phyloP scores from a whole-genome alignment of 306 rosid genomes.

The Arachis stenosperma region DNA sequence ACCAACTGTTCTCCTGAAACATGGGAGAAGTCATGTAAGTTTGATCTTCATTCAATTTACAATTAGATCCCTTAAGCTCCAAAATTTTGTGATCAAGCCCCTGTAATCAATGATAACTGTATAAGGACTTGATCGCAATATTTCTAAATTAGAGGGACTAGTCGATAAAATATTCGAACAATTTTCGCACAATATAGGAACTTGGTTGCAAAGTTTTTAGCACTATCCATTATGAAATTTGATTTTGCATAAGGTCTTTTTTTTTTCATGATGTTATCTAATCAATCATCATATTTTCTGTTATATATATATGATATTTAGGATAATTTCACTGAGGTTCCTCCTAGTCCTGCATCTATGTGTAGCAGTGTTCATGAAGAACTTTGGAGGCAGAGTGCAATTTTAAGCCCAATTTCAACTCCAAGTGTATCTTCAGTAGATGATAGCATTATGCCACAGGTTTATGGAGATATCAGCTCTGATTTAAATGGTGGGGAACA shows the following conservation, averaged over 20 bases:
- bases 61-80: too few species aligned
- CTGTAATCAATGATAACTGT: too few species aligned
- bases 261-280: slow-evolving; percentile 24
- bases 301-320: slow-evolving; percentile 32
- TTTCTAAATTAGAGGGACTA: too few species aligned
- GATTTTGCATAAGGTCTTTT: slow-evolving; percentile 12
- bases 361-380: slow-evolving; percentile 78
- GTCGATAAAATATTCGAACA: too few species aligned
- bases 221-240: background rate
- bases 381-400: slow-evolving; percentile 59
- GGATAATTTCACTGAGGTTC: slow-evolving; percentile 91
- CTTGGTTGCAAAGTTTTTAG: background rate
- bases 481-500: slow-evolving; percentile 59
- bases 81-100: too few species aligned
- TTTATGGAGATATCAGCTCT: slow-evolving; percentile 69
- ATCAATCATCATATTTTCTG: slow-evolving; percentile 25
- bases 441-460: slow-evolving; percentile 51
- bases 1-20: slow-evolving; percentile 71
- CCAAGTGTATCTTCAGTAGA: slow-evolving; percentile 65
- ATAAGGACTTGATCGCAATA: too few species aligned
- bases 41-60: background rate
- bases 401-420: slow-evolving; percentile 65
- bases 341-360: slow-evolving; percentile 87
- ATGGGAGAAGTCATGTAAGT: slow-evolving; percentile 69
- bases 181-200: too few species aligned